These are phyloP conservation scores for Antrodiella citrinella DNA, from an alignment of 768 basidiomycete genomes.

Conservation along the genomic window DNA sequence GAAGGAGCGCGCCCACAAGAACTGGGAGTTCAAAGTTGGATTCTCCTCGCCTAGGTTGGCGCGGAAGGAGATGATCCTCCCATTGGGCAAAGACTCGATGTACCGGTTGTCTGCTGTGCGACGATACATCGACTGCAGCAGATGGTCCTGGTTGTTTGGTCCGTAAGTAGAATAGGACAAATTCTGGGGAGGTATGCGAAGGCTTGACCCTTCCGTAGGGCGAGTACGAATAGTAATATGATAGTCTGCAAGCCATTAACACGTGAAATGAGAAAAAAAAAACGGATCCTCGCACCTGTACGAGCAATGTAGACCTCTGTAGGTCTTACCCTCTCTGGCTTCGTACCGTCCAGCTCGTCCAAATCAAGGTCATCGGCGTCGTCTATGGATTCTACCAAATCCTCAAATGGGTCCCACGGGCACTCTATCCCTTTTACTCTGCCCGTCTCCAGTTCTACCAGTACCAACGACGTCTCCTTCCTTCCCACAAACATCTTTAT, in stretches of 20 bases:
- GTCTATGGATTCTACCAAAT: constrained; percentile 26
- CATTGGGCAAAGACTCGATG: constrained; percentile 73
- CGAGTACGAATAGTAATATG: constrained; percentile 76
- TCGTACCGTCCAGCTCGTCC: constrained; percentile 51
- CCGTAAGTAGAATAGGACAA: constrained; percentile 89
- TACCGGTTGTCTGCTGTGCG: constrained; percentile 75
- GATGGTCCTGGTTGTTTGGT: constrained; percentile 80
- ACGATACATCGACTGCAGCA: constrained; percentile 63
- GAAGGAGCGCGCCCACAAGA: constrained; percentile 56
- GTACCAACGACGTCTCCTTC: constrained; percentile 78
- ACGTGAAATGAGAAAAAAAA: too few relatives aligned
- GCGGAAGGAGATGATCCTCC: constrained; percentile 72
- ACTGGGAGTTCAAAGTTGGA: constrained; percentile 23
- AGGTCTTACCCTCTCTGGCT: constrained; percentile 25
- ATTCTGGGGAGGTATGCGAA: constrained; percentile 55
- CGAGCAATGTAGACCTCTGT: constrained; percentile 56
- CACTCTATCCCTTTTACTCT: constrained; percentile 73
- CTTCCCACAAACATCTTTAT: constrained; percentile 81
- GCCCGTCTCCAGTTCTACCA: constrained; percentile 75
- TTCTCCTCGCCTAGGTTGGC: constrained; percentile 20
- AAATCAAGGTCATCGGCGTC: constrained; percentile 32
- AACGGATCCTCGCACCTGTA: constrained; percentile 53
- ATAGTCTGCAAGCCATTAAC: constrained; percentile 51
- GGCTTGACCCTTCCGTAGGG: constrained; percentile 27
- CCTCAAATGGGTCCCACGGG: constrained; percentile 64